Evolutionary conservation across 2,329 filamentous ascomycete genomes (phyloP).

Genomic region (Teratosphaeria viscida): DNA sequence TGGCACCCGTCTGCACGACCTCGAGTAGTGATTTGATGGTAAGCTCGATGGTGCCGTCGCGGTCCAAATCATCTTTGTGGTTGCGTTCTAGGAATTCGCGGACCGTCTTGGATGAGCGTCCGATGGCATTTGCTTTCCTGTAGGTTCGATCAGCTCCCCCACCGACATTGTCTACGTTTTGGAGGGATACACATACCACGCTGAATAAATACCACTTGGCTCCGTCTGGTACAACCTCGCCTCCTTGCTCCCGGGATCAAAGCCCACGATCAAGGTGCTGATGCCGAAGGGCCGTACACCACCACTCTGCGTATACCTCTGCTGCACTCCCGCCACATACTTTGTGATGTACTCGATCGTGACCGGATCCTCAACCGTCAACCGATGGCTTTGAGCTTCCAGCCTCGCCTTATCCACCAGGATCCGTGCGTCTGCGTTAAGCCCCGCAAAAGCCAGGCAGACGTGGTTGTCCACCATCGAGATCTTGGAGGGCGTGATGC

Average conservation of each 20-base stretch:
- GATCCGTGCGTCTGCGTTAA: constrained; percentile 96
- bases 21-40: constrained; percentile 97
- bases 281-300: constrained; percentile 98
- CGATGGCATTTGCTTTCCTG: constrained; percentile 99
- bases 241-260: constrained; percentile 82
- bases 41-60: constrained; percentile 88
- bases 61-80: constrained; percentile 96
- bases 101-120: constrained; percentile 96
- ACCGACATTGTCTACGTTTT: background rate
- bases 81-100: constrained; percentile 97
- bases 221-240: constrained; percentile 95
- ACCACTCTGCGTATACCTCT: constrained; percentile 97
- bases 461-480: constrained; percentile 92
- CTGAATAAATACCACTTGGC: constrained; percentile 98
- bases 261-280: constrained; percentile 95
- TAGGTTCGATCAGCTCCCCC: background rate
- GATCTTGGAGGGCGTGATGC: constrained; percentile 98
- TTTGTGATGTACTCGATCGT: constrained; percentile 99
- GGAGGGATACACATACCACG: constrained; percentile 56
- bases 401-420: constrained; percentile 95
- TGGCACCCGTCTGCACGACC: constrained; percentile 95
- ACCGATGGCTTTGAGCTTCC: constrained; percentile 92
- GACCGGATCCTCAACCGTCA: constrained; percentile 94
- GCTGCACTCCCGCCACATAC: constrained; percentile 94
- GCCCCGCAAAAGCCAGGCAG: constrained; percentile 89